phyloP scores from a whole-genome alignment of 2,329 filamentous ascomycete species.

The Chlorencoelia australis region DNA sequence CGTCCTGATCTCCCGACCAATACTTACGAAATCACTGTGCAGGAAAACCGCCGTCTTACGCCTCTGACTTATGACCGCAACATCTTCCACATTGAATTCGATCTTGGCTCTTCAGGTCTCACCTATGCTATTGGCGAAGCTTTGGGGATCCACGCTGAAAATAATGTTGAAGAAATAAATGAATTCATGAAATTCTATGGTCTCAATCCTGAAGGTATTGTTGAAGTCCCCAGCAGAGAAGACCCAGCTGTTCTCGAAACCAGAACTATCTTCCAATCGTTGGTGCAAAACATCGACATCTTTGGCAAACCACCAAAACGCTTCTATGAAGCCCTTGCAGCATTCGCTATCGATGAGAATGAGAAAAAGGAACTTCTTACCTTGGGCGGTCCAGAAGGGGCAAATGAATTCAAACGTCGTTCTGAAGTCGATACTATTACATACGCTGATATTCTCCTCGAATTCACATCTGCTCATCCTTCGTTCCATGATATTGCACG shows the following conservation, averaged over 20 bases:
- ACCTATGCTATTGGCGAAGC: slow-evolving; percentile 97
- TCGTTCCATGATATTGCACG: slow-evolving; percentile 78
- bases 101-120: slow-evolving; percentile 80
- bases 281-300: slow-evolving; percentile 90
- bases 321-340: slow-evolving; percentile 88
- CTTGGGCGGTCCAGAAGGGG: slow-evolving; percentile 69
- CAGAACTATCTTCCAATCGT: slow-evolving; percentile 83
- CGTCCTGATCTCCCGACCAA: slow-evolving; percentile 80
- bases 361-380: slow-evolving; percentile 73
- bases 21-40: slow-evolving; percentile 80
- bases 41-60: slow-evolving; percentile 91
- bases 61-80: slow-evolving; percentile 87
- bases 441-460: slow-evolving; percentile 80
- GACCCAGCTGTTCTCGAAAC: slow-evolving; percentile 66
- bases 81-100: slow-evolving; percentile 99
- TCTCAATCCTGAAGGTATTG: slow-evolving; percentile 69
- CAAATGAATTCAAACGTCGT: slow-evolving; percentile 83
- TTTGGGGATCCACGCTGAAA: slow-evolving; percentile 91
- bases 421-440: slow-evolving; percentile 85
- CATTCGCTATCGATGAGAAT: slow-evolving; percentile 71
- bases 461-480: slow-evolving; percentile 84
- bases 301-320: slow-evolving; percentile 94
- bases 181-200: slow-evolving; percentile 88
- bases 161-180: slow-evolving; percentile 67
- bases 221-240: slow-evolving; percentile 85